Base-by-base conservation (phyloP, 1,284 basidiomycete species). In the Athelia sp. region DNA sequence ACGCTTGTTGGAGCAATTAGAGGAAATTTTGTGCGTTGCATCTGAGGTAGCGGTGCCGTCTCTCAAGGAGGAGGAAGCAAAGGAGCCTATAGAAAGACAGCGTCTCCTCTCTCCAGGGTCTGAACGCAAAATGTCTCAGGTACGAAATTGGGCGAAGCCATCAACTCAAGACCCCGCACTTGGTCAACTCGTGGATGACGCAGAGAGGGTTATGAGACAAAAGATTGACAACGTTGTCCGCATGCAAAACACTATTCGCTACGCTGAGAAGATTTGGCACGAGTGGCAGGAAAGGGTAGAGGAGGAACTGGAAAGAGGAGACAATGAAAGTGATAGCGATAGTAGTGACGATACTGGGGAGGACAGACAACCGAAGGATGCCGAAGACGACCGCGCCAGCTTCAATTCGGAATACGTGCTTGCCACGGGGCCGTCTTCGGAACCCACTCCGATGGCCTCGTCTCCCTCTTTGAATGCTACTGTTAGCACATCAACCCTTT, bases 191-290 rank as follows among this genome's bases (percentile, higher is more conserved):
- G 79, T 90, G 48, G 80, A 85, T 52, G 95, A 99, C 62, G 87
- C 87, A 8, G 92, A 95, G 58, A 81, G 87, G 32, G 81, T 96
- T 32, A 90, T 97, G 76, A 79, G 90, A 32, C 84, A 90, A 66
- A 99, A 99, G 76, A 82, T 95, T 54, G 95, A 95, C 68, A 93
- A 89, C 54, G 90, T 98, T 44, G 92, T 94, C 52, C 87, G 97
- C 38, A 88, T 99, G 86, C 91, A 97, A 69, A 98, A 98, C 65
- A 98, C 94, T 21, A 97, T 99, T 57, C 79, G 93, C 52, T 99
- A 99, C 67, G 88, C 93, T 31, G 97, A 99, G 72, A 97, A 97
- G 70, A 91, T 98, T 22, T 86, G 97, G 67, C 87, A 90, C 59
- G 97, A 99, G 67, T 99, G 96, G 94, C 90, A 98, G 65, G 90